Percentiles rank a stretch among this genome's conserved stretches.
Conservation (phyloP, 2,329 filamentous ascomycete species). For the Monilinia fructigena region DNA sequence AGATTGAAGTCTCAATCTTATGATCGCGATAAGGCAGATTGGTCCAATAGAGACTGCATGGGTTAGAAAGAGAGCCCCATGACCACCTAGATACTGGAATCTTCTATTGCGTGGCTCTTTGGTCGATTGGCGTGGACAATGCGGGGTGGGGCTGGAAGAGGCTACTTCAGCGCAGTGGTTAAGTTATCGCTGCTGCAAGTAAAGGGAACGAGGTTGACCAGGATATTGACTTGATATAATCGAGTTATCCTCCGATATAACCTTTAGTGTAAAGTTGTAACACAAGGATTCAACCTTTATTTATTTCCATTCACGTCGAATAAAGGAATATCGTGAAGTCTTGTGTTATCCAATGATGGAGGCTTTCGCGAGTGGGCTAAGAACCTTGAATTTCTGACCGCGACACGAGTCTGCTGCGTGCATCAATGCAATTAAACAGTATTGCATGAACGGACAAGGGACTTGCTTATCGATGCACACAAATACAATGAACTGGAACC, state of each 20-base stretch:
- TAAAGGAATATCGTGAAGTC: background rate
- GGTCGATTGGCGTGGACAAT: background rate
- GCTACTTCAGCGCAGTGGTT: background rate
- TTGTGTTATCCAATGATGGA: background rate
- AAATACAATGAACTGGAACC: background rate
- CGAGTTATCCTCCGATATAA: background rate
- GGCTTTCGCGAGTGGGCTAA: background rate
- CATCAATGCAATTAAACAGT: background rate
- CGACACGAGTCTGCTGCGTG: background rate
- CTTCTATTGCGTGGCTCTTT: background rate
- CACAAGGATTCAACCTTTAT: background rate
- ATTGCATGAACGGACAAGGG: background rate
- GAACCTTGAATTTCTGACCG: background rate
- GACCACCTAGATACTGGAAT: background rate
- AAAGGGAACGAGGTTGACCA: background rate
- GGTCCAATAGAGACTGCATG: background rate
- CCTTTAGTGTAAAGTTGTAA: background rate
- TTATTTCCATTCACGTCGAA: background rate
- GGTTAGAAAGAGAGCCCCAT: background rate
- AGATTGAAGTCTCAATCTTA: constrained; percentile 8
- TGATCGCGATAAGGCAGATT: background rate
- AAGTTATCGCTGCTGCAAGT: background rate
- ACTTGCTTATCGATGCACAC: background rate
- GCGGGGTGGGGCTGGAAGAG: constrained; percentile 4
- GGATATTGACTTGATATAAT: background rate